These are phyloP conservation scores for Skeletonema menzelii DNA, from an alignment of 108 stramenopile genomes.

Conservation along the genomic window DNA sequence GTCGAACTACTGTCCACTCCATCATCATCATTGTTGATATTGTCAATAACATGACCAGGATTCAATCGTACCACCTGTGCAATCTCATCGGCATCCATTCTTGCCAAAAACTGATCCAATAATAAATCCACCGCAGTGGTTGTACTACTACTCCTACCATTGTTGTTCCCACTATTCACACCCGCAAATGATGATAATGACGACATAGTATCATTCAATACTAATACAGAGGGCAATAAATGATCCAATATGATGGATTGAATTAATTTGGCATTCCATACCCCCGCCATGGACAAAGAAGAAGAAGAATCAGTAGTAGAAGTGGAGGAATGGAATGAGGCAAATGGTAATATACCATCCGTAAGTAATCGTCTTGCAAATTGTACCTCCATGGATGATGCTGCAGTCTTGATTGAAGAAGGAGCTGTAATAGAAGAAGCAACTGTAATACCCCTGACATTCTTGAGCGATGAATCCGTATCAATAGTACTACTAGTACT, in stretches of 20 bases:
- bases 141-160: background rate
- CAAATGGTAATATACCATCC: slow-evolving; percentile 31
- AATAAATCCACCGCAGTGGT: slow-evolving; percentile 18
- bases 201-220: background rate
- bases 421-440: background rate
- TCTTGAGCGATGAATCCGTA: too few relatives aligned
- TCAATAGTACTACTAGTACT: too few relatives aligned
- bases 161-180: background rate
- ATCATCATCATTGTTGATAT: background rate
- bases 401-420: background rate
- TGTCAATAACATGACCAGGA: background rate
- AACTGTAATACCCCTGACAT: background rate
- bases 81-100: slow-evolving; percentile 27
- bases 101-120: slow-evolving; percentile 13
- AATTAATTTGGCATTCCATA: slow-evolving; percentile 8
- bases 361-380: slow-evolving; percentile 17
- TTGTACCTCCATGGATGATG: background rate
- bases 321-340: slow-evolving; percentile 3
- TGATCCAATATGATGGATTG: slow-evolving; percentile 1
- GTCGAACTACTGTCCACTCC: background rate
- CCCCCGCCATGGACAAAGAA: background rate
- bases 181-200: background rate
- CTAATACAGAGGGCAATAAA: slow-evolving; percentile 7
- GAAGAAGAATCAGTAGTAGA: too few relatives aligned
- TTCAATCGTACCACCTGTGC: background rate